A percentile compares a stretch with the other conserved stretches of the same genome.
Evolutionary conservation across 495 filamentous ascomycete genomes (phyloP).

Genomic region (Hypoxylon perforatum): DNA sequence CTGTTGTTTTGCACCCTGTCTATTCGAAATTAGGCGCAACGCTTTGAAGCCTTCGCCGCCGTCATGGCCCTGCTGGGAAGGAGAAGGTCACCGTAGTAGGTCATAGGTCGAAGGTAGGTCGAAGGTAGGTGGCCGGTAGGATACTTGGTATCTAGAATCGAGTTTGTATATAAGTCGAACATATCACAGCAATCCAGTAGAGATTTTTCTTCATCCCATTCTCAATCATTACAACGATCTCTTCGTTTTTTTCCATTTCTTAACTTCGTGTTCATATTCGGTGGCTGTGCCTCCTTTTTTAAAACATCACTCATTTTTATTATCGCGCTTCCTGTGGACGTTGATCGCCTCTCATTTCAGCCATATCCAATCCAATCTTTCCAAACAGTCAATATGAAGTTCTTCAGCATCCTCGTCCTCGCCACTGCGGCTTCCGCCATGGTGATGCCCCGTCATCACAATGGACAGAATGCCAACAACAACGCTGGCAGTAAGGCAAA

Average conservation of each 20-base stretch:
- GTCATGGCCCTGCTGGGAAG: conserved; percentile 8
- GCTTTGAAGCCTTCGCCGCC: conserved; percentile 11
- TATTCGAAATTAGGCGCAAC: conserved; percentile 16
- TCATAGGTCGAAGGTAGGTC: neutral
- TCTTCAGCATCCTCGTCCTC: conserved; percentile 41
- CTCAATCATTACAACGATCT: conserved; percentile 25
- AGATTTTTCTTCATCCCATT: conserved; percentile 32
- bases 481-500: conserved; percentile 17
- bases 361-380: conserved; percentile 6
- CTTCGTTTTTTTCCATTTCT: conserved; percentile 33
- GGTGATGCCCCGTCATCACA: conserved; percentile 44
- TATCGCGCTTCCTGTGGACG: conserved; percentile 22
- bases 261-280: conserved; percentile 27
- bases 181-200: conserved; percentile 20
- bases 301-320: conserved; percentile 24
- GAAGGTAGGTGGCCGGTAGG: neutral
- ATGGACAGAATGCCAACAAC: conserved; percentile 35
- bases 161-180: conserved; percentile 30
- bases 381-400: conserved; percentile 42
- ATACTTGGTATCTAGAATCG: neutral
- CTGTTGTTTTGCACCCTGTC: conserved; percentile 35
- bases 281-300: conserved; percentile 38
- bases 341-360: conserved; percentile 20
- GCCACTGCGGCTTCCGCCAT: conserved; percentile 42
- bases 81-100: neutral